Evolutionary conservation across 306 rosid species (phyloP).

Genomic region (Prosopis cineraria): DNA sequence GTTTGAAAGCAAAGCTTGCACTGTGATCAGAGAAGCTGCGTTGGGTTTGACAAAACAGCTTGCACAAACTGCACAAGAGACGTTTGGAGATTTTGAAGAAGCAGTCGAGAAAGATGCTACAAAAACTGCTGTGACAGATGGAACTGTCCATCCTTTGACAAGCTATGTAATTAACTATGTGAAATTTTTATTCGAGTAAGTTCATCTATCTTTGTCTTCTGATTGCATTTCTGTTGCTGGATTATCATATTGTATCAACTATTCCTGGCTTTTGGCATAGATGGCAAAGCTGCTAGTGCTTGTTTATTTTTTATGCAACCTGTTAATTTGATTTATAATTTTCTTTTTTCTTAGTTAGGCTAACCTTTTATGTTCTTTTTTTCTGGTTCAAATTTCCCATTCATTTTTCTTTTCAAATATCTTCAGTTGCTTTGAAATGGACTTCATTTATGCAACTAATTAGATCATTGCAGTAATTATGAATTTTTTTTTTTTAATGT

Average conservation of each 20-base stretch:
- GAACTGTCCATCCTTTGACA: conserved; percentile 77
- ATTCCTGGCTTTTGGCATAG: not conserved
- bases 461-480: not conserved
- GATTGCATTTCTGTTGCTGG: not conserved
- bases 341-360: not conserved
- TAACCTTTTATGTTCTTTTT: not conserved
- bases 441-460: not conserved
- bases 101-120: conserved; percentile 78
- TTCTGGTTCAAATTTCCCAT: not conserved
- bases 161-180: conserved; percentile 82
- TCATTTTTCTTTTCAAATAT: not conserved
- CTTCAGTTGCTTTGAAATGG: not conserved
- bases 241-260: not conserved
- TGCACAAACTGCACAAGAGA: conserved; percentile 70
- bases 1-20: conserved; percentile 63
- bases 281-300: not conserved
- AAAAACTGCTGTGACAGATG: conserved; percentile 73
- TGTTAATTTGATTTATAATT: not conserved
- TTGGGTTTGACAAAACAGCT: conserved; percentile 64
- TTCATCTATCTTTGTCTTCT: conserved; percentile 12
- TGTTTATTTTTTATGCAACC: not conserved
- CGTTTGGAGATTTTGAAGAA: conserved; percentile 78
- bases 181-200: conserved; percentile 60
- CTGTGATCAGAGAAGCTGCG: conserved; percentile 60
- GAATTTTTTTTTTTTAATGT: not conserved